Base-by-base conservation (phyloP, 768 basidiomycete species). In the Kwoniella europaea region DNA sequence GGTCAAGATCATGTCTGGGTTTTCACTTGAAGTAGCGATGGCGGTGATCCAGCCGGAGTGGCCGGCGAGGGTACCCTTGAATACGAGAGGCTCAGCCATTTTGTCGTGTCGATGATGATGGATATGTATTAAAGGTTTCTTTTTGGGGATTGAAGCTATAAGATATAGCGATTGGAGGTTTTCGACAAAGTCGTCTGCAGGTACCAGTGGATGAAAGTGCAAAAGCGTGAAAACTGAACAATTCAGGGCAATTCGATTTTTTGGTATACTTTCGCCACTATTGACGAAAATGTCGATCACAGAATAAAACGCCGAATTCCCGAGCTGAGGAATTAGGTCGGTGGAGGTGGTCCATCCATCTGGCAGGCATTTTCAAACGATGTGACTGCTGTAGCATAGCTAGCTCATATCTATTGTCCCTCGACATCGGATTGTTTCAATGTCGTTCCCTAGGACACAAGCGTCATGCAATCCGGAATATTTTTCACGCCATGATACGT, bases 21-120 rank as follows among this genome's bases (percentile, higher is more conserved):
- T 98, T 88, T 98, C 96, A 75, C 92, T 93, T 71, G 92, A 93
- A 81, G 96, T 97, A 68, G 97, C 97, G 82, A 99, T 93, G 82
- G 97, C 94, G 78, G 96, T 99, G 82, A 99, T 92, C 93, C 93
- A 96, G 87, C 93, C 93, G 83, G 92, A 91, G 89, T 95, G 93
- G 85, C 94, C 94, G 82, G 91, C 87, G 84, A 96, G 86, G 76
- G 93, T 91, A 80, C 94, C 94, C 82, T 96, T 90, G 87, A 91
- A 95, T 84, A 91, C 91, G 84, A 96, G 87, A 83, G 89, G 90
- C 86, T 94, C 93, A 79, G 90, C 83, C 92, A 93, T 94, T 68
- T 75, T 77, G 66, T 65, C 46, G 5, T 16, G 54, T 22, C 18
- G 42, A 67, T 57, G 65, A 44, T 59, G 56, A 57, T 57, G 18